Base-by-base conservation (phyloP, 148 eudicot species). In the Chenopodium album region DNA sequence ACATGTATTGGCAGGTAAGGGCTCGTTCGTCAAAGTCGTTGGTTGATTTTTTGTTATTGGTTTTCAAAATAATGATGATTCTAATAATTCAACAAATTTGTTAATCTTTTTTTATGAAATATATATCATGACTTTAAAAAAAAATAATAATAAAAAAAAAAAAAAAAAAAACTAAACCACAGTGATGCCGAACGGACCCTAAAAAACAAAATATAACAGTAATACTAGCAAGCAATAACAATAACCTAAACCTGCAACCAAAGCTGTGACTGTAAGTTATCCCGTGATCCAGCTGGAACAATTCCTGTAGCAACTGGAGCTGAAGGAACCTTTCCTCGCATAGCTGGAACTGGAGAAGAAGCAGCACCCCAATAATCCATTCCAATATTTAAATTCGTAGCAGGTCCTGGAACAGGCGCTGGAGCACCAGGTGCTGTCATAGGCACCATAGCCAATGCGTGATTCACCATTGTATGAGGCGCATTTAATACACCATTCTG, bases 351-450 rank as follows among this genome's bases (percentile, higher is more conserved):
- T 14, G 94, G 80, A 76, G 99, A 78, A 59, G 92, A 60, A 76
- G 90, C 83, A 71, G 87, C 76, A 52, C 92, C 93, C 99, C 99
- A 97, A 79, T 94, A 94, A 79, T 97, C 99, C 99, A 94, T 94
- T 68, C 99, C 98, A 73, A 94, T 97, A 85, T 97, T 94, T 81
- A 97, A 84, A 86, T 94, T 97, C 26, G 99, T 97, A 50, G 97
- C 87, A 75, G 99, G 99, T 56, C 97, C 93, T 56, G 93, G 81
- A 79, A 89, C 85, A 78, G 87, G 83, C 47, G 87, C 91, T 11
- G 87, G 87, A 76, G 90, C 89, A 82, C 90, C 94, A 67, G 90
- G 83, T 37, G 88, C 89, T 83, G 97, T 75, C 85, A 91, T 85
- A 78, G 97, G 92, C 84, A 94, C 75, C 6, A 90, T 79, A 19